These are phyloP conservation scores for Suhomyces choctaworum DNA, from an alignment of 1,139 yeast genomes.

Conservation along the genomic window DNA sequence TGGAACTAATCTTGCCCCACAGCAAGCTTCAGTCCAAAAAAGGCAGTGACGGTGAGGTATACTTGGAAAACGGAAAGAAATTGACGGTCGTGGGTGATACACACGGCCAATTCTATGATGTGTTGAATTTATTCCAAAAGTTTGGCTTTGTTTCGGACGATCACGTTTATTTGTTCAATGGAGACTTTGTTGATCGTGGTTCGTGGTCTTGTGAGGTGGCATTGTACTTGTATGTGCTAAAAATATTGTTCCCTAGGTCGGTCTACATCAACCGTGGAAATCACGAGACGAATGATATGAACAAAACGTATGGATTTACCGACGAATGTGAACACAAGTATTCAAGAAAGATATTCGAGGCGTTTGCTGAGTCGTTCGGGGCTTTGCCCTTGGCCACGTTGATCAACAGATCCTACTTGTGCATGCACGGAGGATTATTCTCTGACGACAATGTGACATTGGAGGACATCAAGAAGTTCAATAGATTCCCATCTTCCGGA, in stretches of 20 bases:
- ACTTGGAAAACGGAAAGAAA: constrained; percentile 32
- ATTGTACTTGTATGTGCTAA: constrained; percentile 72
- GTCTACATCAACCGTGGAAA: constrained; percentile 88
- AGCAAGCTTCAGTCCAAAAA: constrained; percentile 24
- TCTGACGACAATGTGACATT: constrained; percentile 72
- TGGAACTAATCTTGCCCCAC: constrained; percentile 59
- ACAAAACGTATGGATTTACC: constrained; percentile 92
- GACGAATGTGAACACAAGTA: constrained; percentile 95
- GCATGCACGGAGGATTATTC: constrained; percentile 95
- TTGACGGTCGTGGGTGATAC: constrained; percentile 96
- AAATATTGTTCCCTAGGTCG: constrained; percentile 72
- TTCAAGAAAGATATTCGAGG: constrained; percentile 75
- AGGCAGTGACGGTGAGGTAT: constrained; percentile 23
- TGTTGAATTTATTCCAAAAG: constrained; percentile 69
- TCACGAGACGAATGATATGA: constrained; percentile 97
- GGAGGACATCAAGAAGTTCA: constrained; percentile 69
- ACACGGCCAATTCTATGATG: constrained; percentile 94
- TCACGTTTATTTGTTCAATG: constrained; percentile 88
- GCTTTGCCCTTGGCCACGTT: constrained; percentile 84
- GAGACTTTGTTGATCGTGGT: constrained; percentile 98
- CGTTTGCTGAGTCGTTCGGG: constrained; percentile 85
- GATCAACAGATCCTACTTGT: constrained; percentile 72
- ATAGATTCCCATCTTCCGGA: constrained; percentile 60
- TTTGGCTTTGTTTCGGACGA: constrained; percentile 68
- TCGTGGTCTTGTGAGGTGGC: constrained; percentile 99